Conservation (phyloP, 495 filamentous ascomycete species). For the Delitschia confertaspora region DNA sequence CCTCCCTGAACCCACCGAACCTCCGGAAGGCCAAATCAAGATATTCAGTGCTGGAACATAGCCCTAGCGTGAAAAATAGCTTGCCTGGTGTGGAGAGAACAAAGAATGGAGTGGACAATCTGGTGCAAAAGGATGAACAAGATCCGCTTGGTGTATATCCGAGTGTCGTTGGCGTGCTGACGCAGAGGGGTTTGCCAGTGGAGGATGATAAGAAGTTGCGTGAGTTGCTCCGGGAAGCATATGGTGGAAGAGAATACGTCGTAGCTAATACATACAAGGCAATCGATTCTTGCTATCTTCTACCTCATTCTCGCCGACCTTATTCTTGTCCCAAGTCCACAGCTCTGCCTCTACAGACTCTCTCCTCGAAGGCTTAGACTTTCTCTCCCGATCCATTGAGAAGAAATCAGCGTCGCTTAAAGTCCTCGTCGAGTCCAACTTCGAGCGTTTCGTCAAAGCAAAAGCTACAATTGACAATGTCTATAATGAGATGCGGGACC, state of each 20-base stretch:
- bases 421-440: slow-evolving; percentile 91
- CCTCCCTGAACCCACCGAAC: no score
- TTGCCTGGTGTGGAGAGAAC: slow-evolving; percentile 62
- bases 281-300: slow-evolving; percentile 92
- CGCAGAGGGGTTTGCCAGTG: slow-evolving; percentile 64
- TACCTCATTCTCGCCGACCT: slow-evolving; percentile 84
- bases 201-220: slow-evolving; percentile 75
- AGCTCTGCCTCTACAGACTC: slow-evolving; percentile 68
- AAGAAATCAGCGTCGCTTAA: slow-evolving; percentile 95
- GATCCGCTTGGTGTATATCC: slow-evolving; percentile 76
- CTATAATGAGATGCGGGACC: slow-evolving; percentile 93
- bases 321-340: slow-evolving; percentile 89
- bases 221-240: slow-evolving; percentile 36
- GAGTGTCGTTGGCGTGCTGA: slow-evolving; percentile 75
- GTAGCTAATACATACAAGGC: slow-evolving; percentile 40
- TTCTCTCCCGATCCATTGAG: slow-evolving; percentile 81
- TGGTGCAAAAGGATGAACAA: slow-evolving; percentile 80
- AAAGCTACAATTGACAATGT: slow-evolving; percentile 97
- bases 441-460: slow-evolving; percentile 91
- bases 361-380: slow-evolving; percentile 68
- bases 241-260: neutral
- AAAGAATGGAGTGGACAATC: slow-evolving; percentile 57
- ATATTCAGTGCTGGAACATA: slow-evolving; percentile 74
- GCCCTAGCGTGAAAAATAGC: slow-evolving; percentile 55
- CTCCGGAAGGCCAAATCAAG: no score